Base-by-base conservation (phyloP, 805 yeast species). In the Peterozyma xylosa region DNA sequence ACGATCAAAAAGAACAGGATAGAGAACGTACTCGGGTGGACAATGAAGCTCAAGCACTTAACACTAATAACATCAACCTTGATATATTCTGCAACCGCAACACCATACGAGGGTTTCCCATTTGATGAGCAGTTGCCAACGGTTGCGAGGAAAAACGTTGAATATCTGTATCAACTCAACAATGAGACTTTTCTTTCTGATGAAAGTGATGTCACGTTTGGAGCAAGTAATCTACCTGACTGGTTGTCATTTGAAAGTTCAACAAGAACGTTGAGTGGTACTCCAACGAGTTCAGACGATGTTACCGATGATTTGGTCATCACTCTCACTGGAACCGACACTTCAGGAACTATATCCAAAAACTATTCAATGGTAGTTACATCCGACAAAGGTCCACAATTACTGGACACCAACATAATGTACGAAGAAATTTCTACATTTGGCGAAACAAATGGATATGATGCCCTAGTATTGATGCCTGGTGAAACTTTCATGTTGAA, bases 121-220 rank as follows among this genome's bases (percentile, higher is more conserved):
- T 78, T 89, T 57, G 64, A 74, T 50, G 79, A 80, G 57, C 99
- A 91, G 64, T 71, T 81, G 17, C 98, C 98, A 5, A 83, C 88
- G 32, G 86, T 93, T 11, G 98, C 96, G 4, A 72, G 95, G 46
- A 76, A 78, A 13, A 76, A 76, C 47, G 69, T 76, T 52, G 52
- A 58, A 2, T 91, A 82, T 63, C 52, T 66, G 15, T 91, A 86
- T 62, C 71, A 81, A 33, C 63, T 91, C 36, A 81, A 89, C 43
- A 66, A 74, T 47, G 78, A 80, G 52, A 91, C 98, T 2, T 88
- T 76, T 60, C 57, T 67, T 41, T 70, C 78, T 1, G 58, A 66
- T 39, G 63, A 61, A 18, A 70, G 68, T 15, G 42, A 62, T 7
- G 70, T 89, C 33, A 46, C 67, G 6, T 87, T 87, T 60, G 54